A percentile compares a stretch with the other conserved stretches of the same genome.
These are phyloP conservation scores for Quercus alba DNA, from an alignment of 306 rosid species.

Conservation along the genomic window DNA sequence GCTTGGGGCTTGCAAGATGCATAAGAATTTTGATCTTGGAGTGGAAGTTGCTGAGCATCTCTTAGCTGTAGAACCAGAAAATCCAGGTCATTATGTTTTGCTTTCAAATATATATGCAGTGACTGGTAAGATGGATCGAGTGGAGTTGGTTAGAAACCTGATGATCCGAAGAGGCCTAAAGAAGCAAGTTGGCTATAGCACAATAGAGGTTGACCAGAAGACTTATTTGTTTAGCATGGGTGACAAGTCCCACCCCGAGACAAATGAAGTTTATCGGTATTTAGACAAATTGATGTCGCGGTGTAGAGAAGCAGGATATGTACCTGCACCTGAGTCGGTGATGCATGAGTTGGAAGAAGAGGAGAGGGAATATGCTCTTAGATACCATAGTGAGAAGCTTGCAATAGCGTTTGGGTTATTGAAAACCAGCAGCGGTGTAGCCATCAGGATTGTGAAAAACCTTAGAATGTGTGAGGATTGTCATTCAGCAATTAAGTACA, in stretches of 20 bases:
- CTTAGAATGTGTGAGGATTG: slow-evolving; percentile 94
- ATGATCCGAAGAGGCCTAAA: slow-evolving; percentile 64
- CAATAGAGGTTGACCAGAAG: slow-evolving; percentile 50
- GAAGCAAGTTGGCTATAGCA: slow-evolving; percentile 84
- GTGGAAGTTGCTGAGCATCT: slow-evolving; percentile 72
- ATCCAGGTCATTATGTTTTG: slow-evolving; percentile 86
- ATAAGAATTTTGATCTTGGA: slow-evolving; percentile 70
- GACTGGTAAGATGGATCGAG: slow-evolving; percentile 76
- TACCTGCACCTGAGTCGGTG: slow-evolving; percentile 42
- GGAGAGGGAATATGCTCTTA: slow-evolving; percentile 88
- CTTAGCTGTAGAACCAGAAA: slow-evolving; percentile 69
- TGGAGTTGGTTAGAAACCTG: slow-evolving; percentile 61
- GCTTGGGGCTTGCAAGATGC: slow-evolving; percentile 95
- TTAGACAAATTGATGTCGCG: slow-evolving; percentile 63
- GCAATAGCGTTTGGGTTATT: slow-evolving; percentile 80
- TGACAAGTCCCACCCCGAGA: slow-evolving; percentile 63
- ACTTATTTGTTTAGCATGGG: slow-evolving; percentile 71
- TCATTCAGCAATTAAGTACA: slow-evolving; percentile 74
- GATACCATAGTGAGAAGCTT: slow-evolving; percentile 93
- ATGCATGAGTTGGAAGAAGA: slow-evolving; percentile 95
- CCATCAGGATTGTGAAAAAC: slow-evolving; percentile 76
- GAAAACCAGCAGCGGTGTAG: slow-evolving; percentile 48
- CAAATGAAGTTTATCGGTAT: slow-evolving; percentile 45
- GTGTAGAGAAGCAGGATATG: slow-evolving; percentile 75
- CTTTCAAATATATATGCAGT: slow-evolving; percentile 82